Conservation (phyloP, 306 rosid genomes). For the peach (Prunus persica) region Prunus_persica_NCBIv2 NC_034010.1:2952001-2952500, state of each 20-base stretch:
- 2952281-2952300: slow-evolving; percentile 74
- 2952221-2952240: slow-evolving; percentile 48
- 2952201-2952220: slow-evolving; percentile 11
- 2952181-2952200: background rate
- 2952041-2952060: slow-evolving; percentile 78
- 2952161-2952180: background rate
- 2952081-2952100: slow-evolving; percentile 72
- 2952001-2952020: background rate
- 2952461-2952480: slow-evolving; percentile 93
- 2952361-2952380: slow-evolving; percentile 1
- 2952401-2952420: slow-evolving; percentile 53
- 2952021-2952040: background rate
- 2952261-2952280: slow-evolving; percentile 84
- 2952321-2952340: background rate
- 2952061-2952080: slow-evolving; percentile 81
- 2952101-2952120: slow-evolving; percentile 51
- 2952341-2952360: background rate
- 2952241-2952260: slow-evolving; percentile 54
- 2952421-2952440: slow-evolving; percentile 75
- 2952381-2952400: slow-evolving; percentile 18
- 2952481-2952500: slow-evolving; percentile 75
- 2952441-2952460: slow-evolving; percentile 87
- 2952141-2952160: slow-evolving; percentile 17
- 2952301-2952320: slow-evolving; percentile 60
- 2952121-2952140: slow-evolving; percentile 52